These are phyloP conservation scores for Fusarium subtropicale DNA, from an alignment of 2,329 filamentous ascomycete genomes.

Conservation along the genomic window DNA sequence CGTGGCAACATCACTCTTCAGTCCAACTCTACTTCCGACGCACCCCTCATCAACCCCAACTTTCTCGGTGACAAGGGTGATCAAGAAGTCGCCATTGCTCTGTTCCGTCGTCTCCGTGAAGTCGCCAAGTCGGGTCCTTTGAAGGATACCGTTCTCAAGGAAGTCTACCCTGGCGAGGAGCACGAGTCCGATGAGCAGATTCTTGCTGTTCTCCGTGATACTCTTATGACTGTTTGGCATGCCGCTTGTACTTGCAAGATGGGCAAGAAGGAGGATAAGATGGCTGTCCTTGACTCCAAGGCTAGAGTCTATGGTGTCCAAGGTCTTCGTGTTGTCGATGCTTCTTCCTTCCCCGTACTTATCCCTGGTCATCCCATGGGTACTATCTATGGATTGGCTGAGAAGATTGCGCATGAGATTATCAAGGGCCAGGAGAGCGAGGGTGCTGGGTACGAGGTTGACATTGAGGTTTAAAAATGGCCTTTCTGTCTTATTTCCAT, in stretches of 20 bases:
- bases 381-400: slow-evolving; percentile 31
- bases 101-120: slow-evolving; percentile 57
- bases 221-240: slow-evolving; percentile 42
- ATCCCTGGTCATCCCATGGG: slow-evolving; percentile 35
- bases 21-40: slow-evolving; percentile 50
- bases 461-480: background rate
- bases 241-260: slow-evolving; percentile 42
- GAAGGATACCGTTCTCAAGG: slow-evolving; percentile 54
- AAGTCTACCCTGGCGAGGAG: slow-evolving; percentile 42
- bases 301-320: slow-evolving; percentile 37
- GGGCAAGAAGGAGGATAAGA: slow-evolving; percentile 30
- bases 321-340: slow-evolving; percentile 30
- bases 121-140: slow-evolving; percentile 32
- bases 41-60: slow-evolving; percentile 59
- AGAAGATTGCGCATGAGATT: slow-evolving; percentile 38
- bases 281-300: slow-evolving; percentile 36
- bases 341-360: slow-evolving; percentile 28
- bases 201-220: slow-evolving; percentile 48
- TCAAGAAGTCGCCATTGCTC: slow-evolving; percentile 57
- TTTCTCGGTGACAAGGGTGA: slow-evolving; percentile 59
- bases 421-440: slow-evolving; percentile 8
- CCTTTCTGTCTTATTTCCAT: background rate
- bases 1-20: slow-evolving; percentile 59
- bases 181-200: slow-evolving; percentile 57
- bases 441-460: background rate